A percentile compares a stretch with the other conserved stretches of the same genome.
phyloP scores from a whole-genome alignment of 2,329 filamentous ascomycete genomes.

The Aureobasidium sp. region DNA sequence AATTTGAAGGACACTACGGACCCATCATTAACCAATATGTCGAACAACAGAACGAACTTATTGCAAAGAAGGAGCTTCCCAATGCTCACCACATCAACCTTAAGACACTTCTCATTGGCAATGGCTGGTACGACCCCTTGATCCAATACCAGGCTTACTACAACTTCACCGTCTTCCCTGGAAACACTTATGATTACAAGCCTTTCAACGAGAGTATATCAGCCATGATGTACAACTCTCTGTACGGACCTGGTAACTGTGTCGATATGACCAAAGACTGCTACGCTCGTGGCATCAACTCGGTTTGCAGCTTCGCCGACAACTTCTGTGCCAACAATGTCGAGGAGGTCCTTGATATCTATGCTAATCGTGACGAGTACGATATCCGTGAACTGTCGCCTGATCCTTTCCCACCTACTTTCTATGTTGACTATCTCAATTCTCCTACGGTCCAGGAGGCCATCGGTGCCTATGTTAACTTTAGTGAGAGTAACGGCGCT shows the following conservation, averaged over 20 bases:
- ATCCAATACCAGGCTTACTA: constrained; percentile 64
- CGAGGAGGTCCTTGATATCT: constrained; percentile 57
- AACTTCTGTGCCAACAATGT: constrained; percentile 62
- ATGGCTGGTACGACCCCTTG: constrained; percentile 66
- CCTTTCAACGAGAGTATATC: constrained; percentile 58
- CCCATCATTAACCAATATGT: constrained; percentile 32
- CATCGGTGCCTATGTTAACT: constrained; percentile 68
- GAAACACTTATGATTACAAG: constrained; percentile 63
- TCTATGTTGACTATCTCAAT: constrained; percentile 67
- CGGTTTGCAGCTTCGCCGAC: constrained; percentile 61
- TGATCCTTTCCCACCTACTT: constrained; percentile 64
- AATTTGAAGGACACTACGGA: no score
- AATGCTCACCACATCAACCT: constrained; percentile 38
- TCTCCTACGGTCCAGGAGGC: constrained; percentile 58
- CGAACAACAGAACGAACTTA: constrained; percentile 23
- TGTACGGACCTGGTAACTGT: constrained; percentile 69
- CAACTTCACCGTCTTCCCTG: constrained; percentile 62
- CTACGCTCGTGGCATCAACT: constrained; percentile 55
- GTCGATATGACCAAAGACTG: constrained; percentile 63
- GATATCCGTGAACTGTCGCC: constrained; percentile 63
- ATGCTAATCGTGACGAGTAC: constrained; percentile 63
- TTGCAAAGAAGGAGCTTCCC: constrained; percentile 26
- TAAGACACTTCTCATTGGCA: constrained; percentile 49
- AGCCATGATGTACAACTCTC: constrained; percentile 61
- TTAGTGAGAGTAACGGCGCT: constrained; percentile 50